Base-by-base conservation (phyloP, 768 basidiomycete genomes). In the Hericium rajendrae region DNA sequence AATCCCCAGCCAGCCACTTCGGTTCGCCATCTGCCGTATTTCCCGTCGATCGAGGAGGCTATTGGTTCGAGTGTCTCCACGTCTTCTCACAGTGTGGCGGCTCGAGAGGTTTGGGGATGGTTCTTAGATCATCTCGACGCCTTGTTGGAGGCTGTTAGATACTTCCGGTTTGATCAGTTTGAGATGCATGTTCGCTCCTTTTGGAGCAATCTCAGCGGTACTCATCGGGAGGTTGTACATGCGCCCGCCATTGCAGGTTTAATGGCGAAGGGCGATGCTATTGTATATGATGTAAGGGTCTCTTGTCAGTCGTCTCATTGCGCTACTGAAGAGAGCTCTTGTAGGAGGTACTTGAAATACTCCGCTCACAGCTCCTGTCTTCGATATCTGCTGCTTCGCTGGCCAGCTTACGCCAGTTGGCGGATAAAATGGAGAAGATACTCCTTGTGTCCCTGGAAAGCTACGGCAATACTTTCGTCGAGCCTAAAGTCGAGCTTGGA, bases 391-490 rank as follows among this genome's bases (percentile, higher is more conserved):
- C 86, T 2, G 64, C 81, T 46, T 82, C 88, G 2, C 69, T 93
- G 51, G 79, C 79, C 12, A 86, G 79, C 65, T 75, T 94, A 56
- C 84, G 89, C 39, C 85, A 88, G 66, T 75, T 94, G 55, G 91
- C 92, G 12, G 81, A 88, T 66, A 91, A 92, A 74, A 91, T 94
- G 89, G 91, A 94, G 67, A 91, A 91, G 70, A 87, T 92, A 51
- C 74, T 93, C 18, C 75, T 93, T 48, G 76, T 86, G 51, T 88
- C 92, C 15, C 75, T 94, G 32, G 88, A 90, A 57, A 80, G 79
- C 59, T 94, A 92, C 59, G 88, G 88, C 16, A 87, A 88, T 65
- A 91, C 90, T 15, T 93, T 94, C 70, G 87, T 92, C 41, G 90
- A 91, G 69, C 91, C 91, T 50, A 92, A 92, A 69, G 90, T 94